These are phyloP conservation scores for Lipomyces sp. DNA, from an alignment of 805 yeast genomes.

Conservation along the genomic window DNA sequence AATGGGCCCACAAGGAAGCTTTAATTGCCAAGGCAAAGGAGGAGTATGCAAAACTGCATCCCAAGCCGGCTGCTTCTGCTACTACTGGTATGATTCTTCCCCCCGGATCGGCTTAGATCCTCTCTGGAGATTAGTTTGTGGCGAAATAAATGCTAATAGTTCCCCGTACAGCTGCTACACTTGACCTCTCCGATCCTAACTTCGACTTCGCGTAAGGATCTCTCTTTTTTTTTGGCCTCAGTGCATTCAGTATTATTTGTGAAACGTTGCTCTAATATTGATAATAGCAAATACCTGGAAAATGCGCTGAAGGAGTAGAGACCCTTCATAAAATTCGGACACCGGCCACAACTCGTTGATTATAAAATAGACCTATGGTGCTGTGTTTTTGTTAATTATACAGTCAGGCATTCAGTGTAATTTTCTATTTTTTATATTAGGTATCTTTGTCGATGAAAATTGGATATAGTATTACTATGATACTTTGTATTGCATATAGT, in stretches of 20 bases:
- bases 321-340: not conserved
- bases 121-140: not conserved
- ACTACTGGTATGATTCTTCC: slow-evolving; percentile 41
- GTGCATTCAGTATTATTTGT: not conserved
- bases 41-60: slow-evolving; percentile 73
- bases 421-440: not conserved
- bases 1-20: slow-evolving; percentile 67
- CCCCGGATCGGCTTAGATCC: no score
- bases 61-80: slow-evolving; percentile 48
- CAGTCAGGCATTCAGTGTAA: slow-evolving; percentile 1
- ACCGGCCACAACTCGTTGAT: not conserved
- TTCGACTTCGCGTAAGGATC: slow-evolving; percentile 66
- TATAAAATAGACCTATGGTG: not conserved
- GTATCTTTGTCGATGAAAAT: not conserved
- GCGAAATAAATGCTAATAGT: not conserved
- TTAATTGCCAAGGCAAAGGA: slow-evolving; percentile 88
- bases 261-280: not conserved
- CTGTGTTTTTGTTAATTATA: slow-evolving; percentile 6
- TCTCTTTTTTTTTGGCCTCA: not conserved
- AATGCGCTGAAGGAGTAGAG: slow-evolving; percentile 19
- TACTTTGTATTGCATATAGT: not conserved
- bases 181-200: slow-evolving; percentile 84
- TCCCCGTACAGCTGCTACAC: not conserved
- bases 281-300: slow-evolving; percentile 28
- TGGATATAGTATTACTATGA: not conserved